phyloP scores from a whole-genome alignment of 768 basidiomycete genomes.

The Artomyces pyxidatus region DNA sequence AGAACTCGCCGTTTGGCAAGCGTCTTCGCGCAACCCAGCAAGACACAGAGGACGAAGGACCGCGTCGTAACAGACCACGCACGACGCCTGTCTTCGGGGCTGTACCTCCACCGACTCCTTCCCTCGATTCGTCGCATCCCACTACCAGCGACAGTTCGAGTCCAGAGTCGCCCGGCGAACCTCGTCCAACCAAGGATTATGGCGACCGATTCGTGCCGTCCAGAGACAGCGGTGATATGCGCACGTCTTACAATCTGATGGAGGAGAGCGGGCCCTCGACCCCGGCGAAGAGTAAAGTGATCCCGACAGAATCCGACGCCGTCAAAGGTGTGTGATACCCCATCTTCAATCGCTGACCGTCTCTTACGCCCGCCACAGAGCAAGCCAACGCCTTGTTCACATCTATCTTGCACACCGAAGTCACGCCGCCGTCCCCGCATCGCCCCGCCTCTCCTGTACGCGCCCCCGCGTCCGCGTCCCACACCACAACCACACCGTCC shows the following conservation, averaged over 20 bases:
- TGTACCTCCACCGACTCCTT: constrained; percentile 41
- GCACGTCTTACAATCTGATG: constrained; percentile 54
- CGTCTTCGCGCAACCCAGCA: constrained; percentile 67
- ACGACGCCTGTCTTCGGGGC: constrained; percentile 48
- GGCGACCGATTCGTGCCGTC: constrained; percentile 59
- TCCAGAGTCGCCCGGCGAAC: constrained; percentile 33
- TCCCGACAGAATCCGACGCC: constrained; percentile 37
- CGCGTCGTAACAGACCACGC: constrained; percentile 42
- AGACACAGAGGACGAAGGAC: constrained; percentile 49
- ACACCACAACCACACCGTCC: constrained; percentile 25
- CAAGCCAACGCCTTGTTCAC: constrained; percentile 82
- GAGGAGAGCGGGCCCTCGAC: constrained; percentile 34
- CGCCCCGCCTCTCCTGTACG: constrained; percentile 51
- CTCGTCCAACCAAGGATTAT: constrained; percentile 24
- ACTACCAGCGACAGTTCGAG: constrained; percentile 46
- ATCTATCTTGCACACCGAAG: constrained; percentile 68
- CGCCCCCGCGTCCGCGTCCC: constrained; percentile 19
- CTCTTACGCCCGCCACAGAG: constrained; percentile 35
- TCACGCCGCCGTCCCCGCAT: constrained; percentile 61
- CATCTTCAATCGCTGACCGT: constrained; percentile 5
- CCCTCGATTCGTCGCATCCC: constrained; percentile 43
- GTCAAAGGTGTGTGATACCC: constrained; percentile 28
- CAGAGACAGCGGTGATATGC: constrained; percentile 50
- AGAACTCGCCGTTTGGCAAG: constrained; percentile 81
- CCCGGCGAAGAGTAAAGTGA: constrained; percentile 32